Base-by-base conservation (phyloP, 306 rosid species). In the Cicer chorassanicum region DNA sequence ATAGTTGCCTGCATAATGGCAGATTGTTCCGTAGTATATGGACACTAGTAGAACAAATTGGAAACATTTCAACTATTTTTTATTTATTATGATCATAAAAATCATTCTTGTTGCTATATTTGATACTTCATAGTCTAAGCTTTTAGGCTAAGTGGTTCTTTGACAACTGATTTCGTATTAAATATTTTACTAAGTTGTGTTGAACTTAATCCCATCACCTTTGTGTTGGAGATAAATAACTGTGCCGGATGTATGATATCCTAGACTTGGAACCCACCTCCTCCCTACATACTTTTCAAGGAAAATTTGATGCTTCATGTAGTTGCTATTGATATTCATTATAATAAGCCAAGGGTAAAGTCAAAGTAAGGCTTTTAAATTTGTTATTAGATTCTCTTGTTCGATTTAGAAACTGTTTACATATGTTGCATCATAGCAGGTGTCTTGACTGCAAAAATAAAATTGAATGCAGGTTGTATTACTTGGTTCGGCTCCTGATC, bases 401-500 rank as follows among this genome's bases (percentile, higher is more conserved):
- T 60, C 57, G 8, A 74, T 41, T 48, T 64, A n/a, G 71, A 56
- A 43, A 18, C 13, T 78, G 49, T 69, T 66, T 50, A 46, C 68
- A 11, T 19, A 72, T 68, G 59, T 44, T 70, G 74, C 67, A 14
- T 71, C 9, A 9, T 15, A 72, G 68, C 14, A 59, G 84, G 56
- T 55, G 59, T 64, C 24, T 55, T 68, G 12, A 75, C 81, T 54
- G 39, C 53, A 16, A 66, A 42, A 42, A 48, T n/a, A 53, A 43
- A n/a, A 75, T 42, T 57, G 69, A 77, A 74, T 77, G 82, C 91
- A 95, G 99, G 92, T 87, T 64, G 98, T 89, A 8, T 87, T 95
- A 77, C 99, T 95, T 77, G 99, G 99, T 83, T 95, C 99, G 42
- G 99, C 99, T 84, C 99, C 99, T 44, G 99, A 95, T 85, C 93